Evolutionary conservation across 768 basidiomycete species (phyloP).

Genomic region (Hypsizygus marmoreus): DNA sequence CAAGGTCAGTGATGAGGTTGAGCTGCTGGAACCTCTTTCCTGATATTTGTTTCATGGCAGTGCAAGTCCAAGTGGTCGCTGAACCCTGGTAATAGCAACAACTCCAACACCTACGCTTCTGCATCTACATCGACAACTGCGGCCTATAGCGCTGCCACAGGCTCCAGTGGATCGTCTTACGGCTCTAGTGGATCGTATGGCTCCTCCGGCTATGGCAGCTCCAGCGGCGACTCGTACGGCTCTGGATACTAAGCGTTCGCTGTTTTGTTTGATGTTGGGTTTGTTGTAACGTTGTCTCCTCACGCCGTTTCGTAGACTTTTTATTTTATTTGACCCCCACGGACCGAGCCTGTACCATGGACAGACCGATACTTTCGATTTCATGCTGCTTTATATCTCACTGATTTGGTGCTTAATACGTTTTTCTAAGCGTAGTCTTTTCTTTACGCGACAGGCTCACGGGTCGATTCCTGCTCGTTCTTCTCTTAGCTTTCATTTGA

Average conservation of each 20-base stretch:
- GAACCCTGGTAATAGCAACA: slow-evolving; percentile 51
- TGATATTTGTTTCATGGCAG: slow-evolving; percentile 31
- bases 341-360: slow-evolving; percentile 27
- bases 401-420: slow-evolving; percentile 40
- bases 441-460: slow-evolving; percentile 32
- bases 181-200: slow-evolving; percentile 22
- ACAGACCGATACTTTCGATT: slow-evolving; percentile 38
- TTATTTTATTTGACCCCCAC: slow-evolving; percentile 18
- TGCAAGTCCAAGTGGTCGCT: slow-evolving; percentile 63
- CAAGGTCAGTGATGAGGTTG: slow-evolving; percentile 33
- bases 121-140: slow-evolving; percentile 22
- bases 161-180: slow-evolving; percentile 11
- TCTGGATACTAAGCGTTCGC: slow-evolving; percentile 30
- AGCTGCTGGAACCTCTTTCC: slow-evolving; percentile 3
- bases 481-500: slow-evolving; percentile 4
- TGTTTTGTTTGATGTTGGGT: slow-evolving; percentile 14
- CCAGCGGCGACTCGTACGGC: slow-evolving; percentile 9
- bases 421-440: slow-evolving; percentile 36
- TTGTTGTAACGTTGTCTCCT: slow-evolving; percentile 30
- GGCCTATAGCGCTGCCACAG: slow-evolving; percentile 20
- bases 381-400: slow-evolving; percentile 38
- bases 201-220: slow-evolving; percentile 12
- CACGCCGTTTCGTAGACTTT: slow-evolving; percentile 37
- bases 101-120: slow-evolving; percentile 46
- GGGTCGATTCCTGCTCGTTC: slow-evolving; percentile 29